Percentiles rank a stretch among this genome's conserved stretches.
Conservation (phyloP, 257 asterid species). For the Rauvolfia tetraphylla region DNA sequence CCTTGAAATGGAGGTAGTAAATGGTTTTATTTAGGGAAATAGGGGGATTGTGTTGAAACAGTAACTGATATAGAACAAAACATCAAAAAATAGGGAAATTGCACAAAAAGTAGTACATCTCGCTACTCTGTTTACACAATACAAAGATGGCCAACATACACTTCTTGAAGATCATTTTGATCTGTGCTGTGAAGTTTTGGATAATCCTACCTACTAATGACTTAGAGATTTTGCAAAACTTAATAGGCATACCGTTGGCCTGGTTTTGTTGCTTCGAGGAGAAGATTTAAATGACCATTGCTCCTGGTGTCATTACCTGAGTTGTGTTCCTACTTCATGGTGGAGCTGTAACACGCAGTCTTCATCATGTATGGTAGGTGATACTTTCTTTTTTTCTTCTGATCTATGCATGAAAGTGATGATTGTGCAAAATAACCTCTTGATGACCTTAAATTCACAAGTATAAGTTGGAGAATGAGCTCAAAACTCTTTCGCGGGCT, state of each 20-base stretch:
- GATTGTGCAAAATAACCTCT: not conserved
- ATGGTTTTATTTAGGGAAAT: not conserved
- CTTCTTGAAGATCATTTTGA: not conserved
- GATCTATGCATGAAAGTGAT: not conserved
- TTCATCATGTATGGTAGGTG: slow-evolving; percentile 60
- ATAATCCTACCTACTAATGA: not conserved
- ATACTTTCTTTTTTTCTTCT: not conserved
- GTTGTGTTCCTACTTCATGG: slow-evolving; percentile 74
- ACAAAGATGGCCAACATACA: not conserved
- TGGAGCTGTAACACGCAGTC: slow-evolving; percentile 83
- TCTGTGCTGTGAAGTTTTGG: not conserved
- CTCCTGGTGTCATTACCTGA: slow-evolving; percentile 90
- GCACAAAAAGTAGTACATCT: not conserved
- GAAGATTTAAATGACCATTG: slow-evolving; percentile 79
- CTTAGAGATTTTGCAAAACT: not conserved
- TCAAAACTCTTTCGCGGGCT: not conserved
- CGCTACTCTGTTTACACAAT: not conserved
- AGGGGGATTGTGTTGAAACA: not conserved
- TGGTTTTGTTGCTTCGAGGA: slow-evolving; percentile 79
- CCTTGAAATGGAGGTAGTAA: not conserved
- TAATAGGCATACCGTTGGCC: slow-evolving; percentile 55
- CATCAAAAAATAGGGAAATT: not conserved
- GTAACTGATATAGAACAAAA: not conserved
- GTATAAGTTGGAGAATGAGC: not conserved
- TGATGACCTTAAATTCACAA: not conserved